A percentile compares a stretch with the other conserved stretches of the same genome.
phyloP scores from a whole-genome alignment of 805 yeast species.

The Ogataea wickerhamii region DNA sequence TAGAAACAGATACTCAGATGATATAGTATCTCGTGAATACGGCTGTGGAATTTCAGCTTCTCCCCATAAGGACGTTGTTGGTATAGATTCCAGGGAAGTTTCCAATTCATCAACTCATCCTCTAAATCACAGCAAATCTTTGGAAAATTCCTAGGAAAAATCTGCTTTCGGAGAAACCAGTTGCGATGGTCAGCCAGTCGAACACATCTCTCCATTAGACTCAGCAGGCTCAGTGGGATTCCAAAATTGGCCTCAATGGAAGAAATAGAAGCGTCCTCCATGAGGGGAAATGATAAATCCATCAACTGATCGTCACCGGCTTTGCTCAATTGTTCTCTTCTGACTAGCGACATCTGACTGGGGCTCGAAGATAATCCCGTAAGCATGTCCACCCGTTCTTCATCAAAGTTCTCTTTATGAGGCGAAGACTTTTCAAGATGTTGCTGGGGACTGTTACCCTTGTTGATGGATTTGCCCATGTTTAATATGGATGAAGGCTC shows the following conservation, averaged over 20 bases:
- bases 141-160: conserved; percentile 53
- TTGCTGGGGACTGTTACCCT: background rate
- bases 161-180: conserved; percentile 39
- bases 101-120: conserved; percentile 47
- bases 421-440: background rate
- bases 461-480: background rate
- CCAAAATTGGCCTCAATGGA: conserved; percentile 44
- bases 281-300: conserved; percentile 20
- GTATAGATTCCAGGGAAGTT: conserved; percentile 42
- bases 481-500: background rate
- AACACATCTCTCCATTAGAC: conserved; percentile 43
- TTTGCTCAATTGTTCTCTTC: background rate
- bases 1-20: conserved; percentile 41
- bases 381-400: conserved; percentile 4
- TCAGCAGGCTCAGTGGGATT: conserved; percentile 43
- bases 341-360: background rate
- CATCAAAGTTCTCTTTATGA: conserved; percentile 4
- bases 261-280: conserved; percentile 9
- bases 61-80: conserved; percentile 15
- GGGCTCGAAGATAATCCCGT: conserved; percentile 18
- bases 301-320: conserved; percentile 10
- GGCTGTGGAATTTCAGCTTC: conserved; percentile 29
- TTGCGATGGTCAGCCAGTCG: conserved; percentile 50
- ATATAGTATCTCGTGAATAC: conserved; percentile 40
- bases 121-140: conserved; percentile 52